Evolutionary conservation across 805 yeast species (phyloP), one percentile per base, ranked within the genome.

Genomic region (Wickerhamiella vanderwaltii): DNA sequence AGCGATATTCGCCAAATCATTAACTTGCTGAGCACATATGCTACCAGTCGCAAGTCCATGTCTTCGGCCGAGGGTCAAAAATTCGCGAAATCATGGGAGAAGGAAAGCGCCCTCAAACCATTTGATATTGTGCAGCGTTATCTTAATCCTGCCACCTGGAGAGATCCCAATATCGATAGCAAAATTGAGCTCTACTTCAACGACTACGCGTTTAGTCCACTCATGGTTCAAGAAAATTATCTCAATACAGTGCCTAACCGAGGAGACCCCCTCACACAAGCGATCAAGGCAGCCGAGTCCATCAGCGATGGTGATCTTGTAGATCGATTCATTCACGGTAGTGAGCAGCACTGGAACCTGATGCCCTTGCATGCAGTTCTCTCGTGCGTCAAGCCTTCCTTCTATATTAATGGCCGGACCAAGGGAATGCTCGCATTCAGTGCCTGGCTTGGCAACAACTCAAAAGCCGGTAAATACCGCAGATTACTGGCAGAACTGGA

Each of bases 211-310:
- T 80, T 91, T 57, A 77, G 94, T 1, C 97, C 98, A 4, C 67
- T 88, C 47, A 88, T 91, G 97, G 73, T 91, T 41, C 96, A 88
- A 56, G 98, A 91, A 58, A 91, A 91, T 62, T 91, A 91, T 57
- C 60, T 84, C 37, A 63, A 62, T 26, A 77, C 93, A 0, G 64
- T 64, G 30, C 95, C 64, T 15, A 33, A 53, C 40, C 64, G 43
- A 48, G 66, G 9, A 65, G 65, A 70, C 9, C 83, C 77, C 49
- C 60, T 88, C 45, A 67, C 71, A 48, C 64, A 76, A 13, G 76
- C 79, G 1, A 79, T 84, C 1, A 63, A 67, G 22, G 97, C 98
- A 0, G 84, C 97, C 0, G 85, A 85, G 51, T 73, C 83, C 37
- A 83, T 91, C 35, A 80, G 94, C n/a, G 71, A 72, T 43, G 80